Conservation (phyloP, 257 asterid species). For the Rhazya stricta region DNA sequence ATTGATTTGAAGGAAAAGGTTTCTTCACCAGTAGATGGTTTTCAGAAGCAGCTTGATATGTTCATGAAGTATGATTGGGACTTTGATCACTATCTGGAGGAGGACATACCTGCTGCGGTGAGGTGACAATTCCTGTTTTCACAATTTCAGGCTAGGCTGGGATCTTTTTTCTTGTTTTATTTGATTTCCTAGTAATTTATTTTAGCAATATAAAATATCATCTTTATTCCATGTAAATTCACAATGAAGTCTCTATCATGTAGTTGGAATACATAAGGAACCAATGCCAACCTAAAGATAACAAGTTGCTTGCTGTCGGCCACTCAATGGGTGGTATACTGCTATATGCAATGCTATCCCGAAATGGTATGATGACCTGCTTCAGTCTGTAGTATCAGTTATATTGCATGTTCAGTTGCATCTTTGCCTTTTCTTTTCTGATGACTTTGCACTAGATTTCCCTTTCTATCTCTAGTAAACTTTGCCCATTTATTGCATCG, state of each 20-base stretch:
- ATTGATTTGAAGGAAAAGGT: constrained; percentile 11
- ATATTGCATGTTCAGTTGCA: background rate
- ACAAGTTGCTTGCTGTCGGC: constrained; percentile 76
- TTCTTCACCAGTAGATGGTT: constrained; percentile 53
- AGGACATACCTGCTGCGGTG: constrained; percentile 99
- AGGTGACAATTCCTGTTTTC: constrained; percentile 48
- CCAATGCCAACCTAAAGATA: constrained; percentile 75
- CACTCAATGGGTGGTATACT: constrained; percentile 98
- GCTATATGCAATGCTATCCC: constrained; percentile 82
- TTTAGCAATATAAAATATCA: background rate
- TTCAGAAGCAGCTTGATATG: constrained; percentile 89
- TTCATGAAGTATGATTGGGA: constrained; percentile 93
- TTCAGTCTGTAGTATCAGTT: background rate
- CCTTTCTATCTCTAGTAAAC: background rate
- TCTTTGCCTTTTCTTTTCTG: background rate
- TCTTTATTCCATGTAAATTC: background rate
- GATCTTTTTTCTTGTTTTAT: constrained; percentile 25
- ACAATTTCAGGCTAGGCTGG: constrained; percentile 10
- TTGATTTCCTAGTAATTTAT: background rate
- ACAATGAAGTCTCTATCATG: background rate
- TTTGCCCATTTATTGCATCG: too few species aligned
- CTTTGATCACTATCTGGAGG: constrained; percentile 93
- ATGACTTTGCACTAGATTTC: background rate
- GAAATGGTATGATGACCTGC: constrained; percentile 50
- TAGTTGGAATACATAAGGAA: constrained; percentile 81